These are phyloP conservation scores for Coleophoma crateriformis DNA, from an alignment of 2,329 filamentous ascomycete species.

Conservation along the genomic window DNA sequence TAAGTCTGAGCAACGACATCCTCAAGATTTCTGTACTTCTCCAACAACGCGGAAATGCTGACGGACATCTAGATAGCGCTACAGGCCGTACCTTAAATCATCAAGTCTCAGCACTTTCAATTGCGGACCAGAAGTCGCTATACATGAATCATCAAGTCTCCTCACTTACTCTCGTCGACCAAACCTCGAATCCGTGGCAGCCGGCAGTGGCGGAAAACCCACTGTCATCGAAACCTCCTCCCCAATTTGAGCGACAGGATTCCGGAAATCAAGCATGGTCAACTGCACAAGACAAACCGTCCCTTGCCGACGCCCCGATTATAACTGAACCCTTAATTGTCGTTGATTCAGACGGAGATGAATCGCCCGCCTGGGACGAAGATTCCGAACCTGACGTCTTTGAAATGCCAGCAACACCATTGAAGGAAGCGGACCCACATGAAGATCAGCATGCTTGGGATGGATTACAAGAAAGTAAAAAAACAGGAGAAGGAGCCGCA, in stretches of 20 bases:
- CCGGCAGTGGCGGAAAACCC: conserved; percentile 14
- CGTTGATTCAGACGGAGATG: conserved; percentile 21
- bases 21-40: no score
- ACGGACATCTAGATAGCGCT: no score
- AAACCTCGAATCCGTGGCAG: conserved; percentile 26
- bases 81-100: neutral
- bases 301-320: conserved; percentile 6
- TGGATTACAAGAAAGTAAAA: conserved; percentile 10
- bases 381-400: conserved; percentile 16
- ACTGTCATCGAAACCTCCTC: conserved; percentile 2
- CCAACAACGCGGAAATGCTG: no score
- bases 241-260: conserved; percentile 12
- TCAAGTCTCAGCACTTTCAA: neutral
- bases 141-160: conserved; percentile 13
- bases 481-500: neutral
- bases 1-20: conserved; percentile 1
- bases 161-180: conserved; percentile 17
- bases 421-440: conserved; percentile 10
- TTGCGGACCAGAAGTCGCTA: neutral
- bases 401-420: conserved; percentile 12
- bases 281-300: conserved; percentile 5
- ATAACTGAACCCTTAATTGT: conserved; percentile 14
- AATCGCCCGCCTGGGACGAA: conserved; percentile 27
- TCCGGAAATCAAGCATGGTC: conserved; percentile 23
- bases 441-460: conserved; percentile 24